These are phyloP conservation scores for Eucalyptus coolabah DNA, from an alignment of 345 rosid species.

Conservation along the genomic window DNA sequence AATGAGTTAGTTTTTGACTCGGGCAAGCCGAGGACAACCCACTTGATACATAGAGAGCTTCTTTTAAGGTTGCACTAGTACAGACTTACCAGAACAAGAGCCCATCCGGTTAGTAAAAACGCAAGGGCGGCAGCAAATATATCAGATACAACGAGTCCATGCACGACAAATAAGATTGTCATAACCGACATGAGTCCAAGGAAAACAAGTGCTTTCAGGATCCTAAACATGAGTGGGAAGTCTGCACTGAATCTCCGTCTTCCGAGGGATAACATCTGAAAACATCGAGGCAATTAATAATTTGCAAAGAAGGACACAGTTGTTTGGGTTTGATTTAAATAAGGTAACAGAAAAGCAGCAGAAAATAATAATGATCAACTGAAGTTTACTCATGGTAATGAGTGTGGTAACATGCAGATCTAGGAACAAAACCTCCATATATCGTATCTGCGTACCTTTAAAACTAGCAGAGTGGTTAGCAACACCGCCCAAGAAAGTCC, in stretches of 20 bases:
- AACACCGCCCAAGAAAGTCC: slow-evolving; percentile 83
- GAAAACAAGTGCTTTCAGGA: slow-evolving; percentile 89
- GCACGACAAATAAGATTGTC: slow-evolving; percentile 68
- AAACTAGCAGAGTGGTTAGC: slow-evolving; percentile 45
- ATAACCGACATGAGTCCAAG: slow-evolving; percentile 80
- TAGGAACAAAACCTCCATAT: neutral
- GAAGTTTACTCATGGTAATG: neutral
- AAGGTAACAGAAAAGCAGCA: neutral
- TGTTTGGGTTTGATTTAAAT: neutral
- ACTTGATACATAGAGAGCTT: neutral
- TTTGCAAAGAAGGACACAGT: neutral
- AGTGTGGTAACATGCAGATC: neutral
- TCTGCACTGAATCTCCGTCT: slow-evolving; percentile 66
- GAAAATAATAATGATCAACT: neutral
- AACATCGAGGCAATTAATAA: neutral
- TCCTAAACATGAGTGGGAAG: slow-evolving; percentile 87
- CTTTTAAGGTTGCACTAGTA: neutral
- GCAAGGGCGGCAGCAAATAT: slow-evolving; percentile 66
- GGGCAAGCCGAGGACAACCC: neutral
- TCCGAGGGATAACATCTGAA: slow-evolving; percentile 79
- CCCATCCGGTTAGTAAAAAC: slow-evolving; percentile 90
- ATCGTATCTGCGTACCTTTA: slow-evolving; percentile 44
- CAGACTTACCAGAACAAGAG: slow-evolving; percentile 69
- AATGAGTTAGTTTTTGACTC: fast-evolving
- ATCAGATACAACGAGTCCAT: slow-evolving; percentile 57